Base-by-base conservation (phyloP, 495 filamentous ascomycete species). In the Cercophora sp. region DNA sequence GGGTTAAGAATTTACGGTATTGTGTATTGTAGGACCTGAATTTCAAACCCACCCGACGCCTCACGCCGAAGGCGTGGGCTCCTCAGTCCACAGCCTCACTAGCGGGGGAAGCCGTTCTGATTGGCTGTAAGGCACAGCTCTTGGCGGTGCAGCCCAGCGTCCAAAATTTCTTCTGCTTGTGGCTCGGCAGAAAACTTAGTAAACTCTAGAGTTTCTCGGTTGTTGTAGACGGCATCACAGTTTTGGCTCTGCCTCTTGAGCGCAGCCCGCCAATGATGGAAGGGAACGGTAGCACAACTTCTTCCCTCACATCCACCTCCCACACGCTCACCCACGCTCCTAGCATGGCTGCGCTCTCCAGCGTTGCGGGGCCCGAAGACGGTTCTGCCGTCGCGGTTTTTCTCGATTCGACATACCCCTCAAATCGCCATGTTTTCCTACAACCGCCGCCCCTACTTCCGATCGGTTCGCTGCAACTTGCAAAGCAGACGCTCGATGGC, bases 401-500 rank as follows among this genome's bases (percentile, higher is more conserved):
- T 51, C 74, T 84, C 43, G 69, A 75, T 37, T 68, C 66, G 24
- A 73, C 78, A 27, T 58, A 64, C 48, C 70, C 72, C 2, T 57
- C 61, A 27, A 76, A 76, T 50, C 69, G 77, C 51, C 79, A 89
- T 60, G 61, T 64, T 37, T 94, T 96, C 61, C 74, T 96, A 26
- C 83, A 83, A 43, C 89, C 91, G 3, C 66, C 83, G 5, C 56
- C 73, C 20, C 62, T 78, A 13, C 69, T 93, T n/a, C 80, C 86
- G 20, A 67, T 75, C 22, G 79, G 82, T 1, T 81, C 87, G 11
- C 70, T 89, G 13, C 76, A 79, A 22, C 77, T 88, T 36, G 85
- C 85, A 9, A 95, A 95, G 69, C 72, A 77, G 27, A 86, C 80
- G 27, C 70, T 96, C 11, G 90, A 96, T 63, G 78, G 82, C 37